Evolutionary conservation across 164 flowering plant species (phyloP).

Genomic region (Warburgia ugandensis): DNA sequence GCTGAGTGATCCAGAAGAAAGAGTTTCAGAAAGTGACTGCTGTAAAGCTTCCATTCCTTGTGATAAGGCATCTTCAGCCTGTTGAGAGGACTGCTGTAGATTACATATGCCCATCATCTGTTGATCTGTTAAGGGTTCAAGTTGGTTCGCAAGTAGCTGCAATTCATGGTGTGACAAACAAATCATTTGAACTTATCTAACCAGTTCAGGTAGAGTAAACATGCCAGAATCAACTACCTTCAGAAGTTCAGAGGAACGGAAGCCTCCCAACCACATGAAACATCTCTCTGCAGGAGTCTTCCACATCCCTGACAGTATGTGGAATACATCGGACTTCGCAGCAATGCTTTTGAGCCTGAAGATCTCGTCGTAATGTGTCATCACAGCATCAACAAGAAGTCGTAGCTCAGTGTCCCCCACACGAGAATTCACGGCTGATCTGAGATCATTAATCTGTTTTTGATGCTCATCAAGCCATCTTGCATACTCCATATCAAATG

Average conservation of each 20-base stretch:
- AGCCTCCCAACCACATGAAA: constrained; percentile 97
- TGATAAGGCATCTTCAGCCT: constrained; percentile 90
- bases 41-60: constrained; percentile 97
- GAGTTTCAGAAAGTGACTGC: constrained; percentile 67
- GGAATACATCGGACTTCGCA: constrained; percentile 75
- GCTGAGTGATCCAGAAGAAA: constrained; percentile 51
- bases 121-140: constrained; percentile 84
- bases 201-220: background rate
- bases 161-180: constrained; percentile 7
- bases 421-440: constrained; percentile 60
- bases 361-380: constrained; percentile 71
- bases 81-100: constrained; percentile 81
- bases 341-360: constrained; percentile 60
- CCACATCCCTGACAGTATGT: constrained; percentile 96
- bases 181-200: no score
- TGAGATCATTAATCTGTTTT: constrained; percentile 55
- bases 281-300: constrained; percentile 81
- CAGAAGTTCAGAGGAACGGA: constrained; percentile 80
- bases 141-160: constrained; percentile 65
- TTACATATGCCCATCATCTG: constrained; percentile 79
- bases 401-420: constrained; percentile 59
- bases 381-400: constrained; percentile 57
- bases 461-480: constrained; percentile 88
- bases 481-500: constrained; percentile 76
- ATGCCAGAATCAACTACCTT: constrained; percentile 39